Percentiles rank a stretch among this genome's conserved stretches.
Conservation (phyloP, 257 asterid species). For the Scutellaria minor region DNA sequence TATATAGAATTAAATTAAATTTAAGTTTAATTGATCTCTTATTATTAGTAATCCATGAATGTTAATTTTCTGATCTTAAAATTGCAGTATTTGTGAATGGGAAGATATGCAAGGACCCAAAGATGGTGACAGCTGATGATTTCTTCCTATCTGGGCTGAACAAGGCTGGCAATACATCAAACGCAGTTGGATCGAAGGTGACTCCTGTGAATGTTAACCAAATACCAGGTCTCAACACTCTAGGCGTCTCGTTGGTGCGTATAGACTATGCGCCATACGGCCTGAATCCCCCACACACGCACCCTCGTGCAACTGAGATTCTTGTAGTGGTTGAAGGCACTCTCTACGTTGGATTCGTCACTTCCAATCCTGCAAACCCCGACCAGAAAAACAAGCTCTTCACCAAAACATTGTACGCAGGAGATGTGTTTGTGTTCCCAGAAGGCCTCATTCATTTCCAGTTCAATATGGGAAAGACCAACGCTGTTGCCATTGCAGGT, state of each 20-base stretch:
- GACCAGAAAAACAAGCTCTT: conserved; percentile 38
- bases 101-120: too few relatives aligned
- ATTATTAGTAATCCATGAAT: too few relatives aligned
- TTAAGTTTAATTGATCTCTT: too few relatives aligned
- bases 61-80: too few relatives aligned
- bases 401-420: conserved; percentile 26
- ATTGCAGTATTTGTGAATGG: too few relatives aligned
- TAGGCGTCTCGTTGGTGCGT: background rate
- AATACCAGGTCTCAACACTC: too few relatives aligned
- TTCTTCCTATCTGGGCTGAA: too few relatives aligned
- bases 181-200: too few relatives aligned
- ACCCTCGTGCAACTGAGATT: background rate
- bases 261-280: background rate
- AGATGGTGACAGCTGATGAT: too few relatives aligned
- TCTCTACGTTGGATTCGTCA: conserved; percentile 39
- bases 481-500: conserved; percentile 15
- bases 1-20: too few relatives aligned
- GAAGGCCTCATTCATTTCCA: conserved; percentile 43
- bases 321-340: conserved; percentile 42
- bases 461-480: conserved; percentile 33
- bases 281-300: background rate
- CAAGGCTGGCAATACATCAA: too few relatives aligned
- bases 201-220: too few relatives aligned
- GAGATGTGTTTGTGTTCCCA: conserved; percentile 43
- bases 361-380: conserved; percentile 39